These are phyloP conservation scores for Yamadazyma insecticola DNA, from an alignment of 805 yeast species.

Conservation along the genomic window DNA sequence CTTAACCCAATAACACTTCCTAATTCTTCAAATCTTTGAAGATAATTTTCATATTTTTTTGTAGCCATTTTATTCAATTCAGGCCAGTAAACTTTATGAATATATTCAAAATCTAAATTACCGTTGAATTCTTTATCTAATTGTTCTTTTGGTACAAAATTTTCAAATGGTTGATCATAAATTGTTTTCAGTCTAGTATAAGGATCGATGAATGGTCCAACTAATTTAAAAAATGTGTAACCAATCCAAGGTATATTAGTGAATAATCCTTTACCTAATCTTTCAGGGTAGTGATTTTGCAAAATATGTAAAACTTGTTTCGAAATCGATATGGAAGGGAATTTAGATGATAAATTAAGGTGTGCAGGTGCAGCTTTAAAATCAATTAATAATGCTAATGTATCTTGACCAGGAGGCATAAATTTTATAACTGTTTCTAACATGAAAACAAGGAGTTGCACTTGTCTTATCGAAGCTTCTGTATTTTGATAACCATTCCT, in stretches of 20 bases:
- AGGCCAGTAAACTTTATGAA: constrained; percentile 52
- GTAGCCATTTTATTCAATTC: constrained; percentile 43
- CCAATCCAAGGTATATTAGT: constrained; percentile 57
- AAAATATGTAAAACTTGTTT: constrained; percentile 47
- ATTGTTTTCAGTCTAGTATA: constrained; percentile 53
- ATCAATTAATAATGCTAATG: constrained; percentile 51
- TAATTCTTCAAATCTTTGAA: constrained; percentile 35
- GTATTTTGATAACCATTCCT: constrained; percentile 55
- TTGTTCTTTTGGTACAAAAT: constrained; percentile 50
- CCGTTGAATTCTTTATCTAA: constrained; percentile 48
- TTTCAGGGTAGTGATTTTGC: constrained; percentile 57
- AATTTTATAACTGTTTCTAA: constrained; percentile 47
- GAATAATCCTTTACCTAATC: constrained; percentile 50
- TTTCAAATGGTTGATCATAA: constrained; percentile 54
- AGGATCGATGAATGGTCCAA: constrained; percentile 57
- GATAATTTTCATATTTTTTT: constrained; percentile 26
- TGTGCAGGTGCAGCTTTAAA: constrained; percentile 44
- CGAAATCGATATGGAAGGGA: constrained; percentile 47
- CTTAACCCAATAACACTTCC: constrained; percentile 51
- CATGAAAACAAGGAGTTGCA: constrained; percentile 55
- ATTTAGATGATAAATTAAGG: constrained; percentile 35
- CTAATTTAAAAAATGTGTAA: constrained; percentile 50
- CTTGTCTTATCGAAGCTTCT: constrained; percentile 46
- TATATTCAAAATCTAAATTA: constrained; percentile 46
- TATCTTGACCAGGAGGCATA: constrained; percentile 58